These are phyloP conservation scores for Daldinia decipiens DNA, from an alignment of 495 filamentous ascomycete genomes.

Conservation along the genomic window DNA sequence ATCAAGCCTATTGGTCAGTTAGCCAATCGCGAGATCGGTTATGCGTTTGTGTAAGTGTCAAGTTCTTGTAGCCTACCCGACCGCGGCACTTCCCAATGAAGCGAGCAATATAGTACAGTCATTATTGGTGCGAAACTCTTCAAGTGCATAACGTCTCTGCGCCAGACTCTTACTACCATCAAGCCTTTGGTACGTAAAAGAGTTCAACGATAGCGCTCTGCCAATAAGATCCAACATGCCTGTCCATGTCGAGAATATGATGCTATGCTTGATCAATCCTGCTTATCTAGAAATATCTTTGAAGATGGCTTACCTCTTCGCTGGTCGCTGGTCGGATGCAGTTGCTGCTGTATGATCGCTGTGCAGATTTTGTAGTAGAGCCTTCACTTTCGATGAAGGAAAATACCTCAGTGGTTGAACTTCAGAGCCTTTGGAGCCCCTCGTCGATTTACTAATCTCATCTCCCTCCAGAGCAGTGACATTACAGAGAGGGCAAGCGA, in stretches of 20 bases:
- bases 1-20: constrained; percentile 50
- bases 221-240: constrained; percentile 31
- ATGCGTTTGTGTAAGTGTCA: neutral
- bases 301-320: constrained; percentile 21
- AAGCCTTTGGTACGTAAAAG: constrained; percentile 32
- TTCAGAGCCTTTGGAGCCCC: neutral
- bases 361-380: constrained; percentile 19
- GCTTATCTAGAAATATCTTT: neutral
- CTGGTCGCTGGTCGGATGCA: neutral
- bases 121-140: constrained; percentile 46
- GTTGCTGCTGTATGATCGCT: neutral
- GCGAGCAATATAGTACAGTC: constrained; percentile 55
- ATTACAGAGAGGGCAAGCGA: constrained; percentile 19
- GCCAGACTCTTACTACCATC: constrained; percentile 41
- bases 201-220: constrained; percentile 14
- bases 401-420: neutral
- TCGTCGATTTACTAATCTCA: neutral
- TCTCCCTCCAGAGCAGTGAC: neutral
- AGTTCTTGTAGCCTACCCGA: constrained; percentile 51
- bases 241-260: constrained; percentile 31
- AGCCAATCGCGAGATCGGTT: neutral
- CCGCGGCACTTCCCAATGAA: constrained; percentile 60
- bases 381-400: constrained; percentile 32
- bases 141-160: constrained; percentile 49
- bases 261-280: constrained; percentile 4